phyloP scores from a whole-genome alignment of 1,284 basidiomycete species.

The Fomitopsis palustris region DNA sequence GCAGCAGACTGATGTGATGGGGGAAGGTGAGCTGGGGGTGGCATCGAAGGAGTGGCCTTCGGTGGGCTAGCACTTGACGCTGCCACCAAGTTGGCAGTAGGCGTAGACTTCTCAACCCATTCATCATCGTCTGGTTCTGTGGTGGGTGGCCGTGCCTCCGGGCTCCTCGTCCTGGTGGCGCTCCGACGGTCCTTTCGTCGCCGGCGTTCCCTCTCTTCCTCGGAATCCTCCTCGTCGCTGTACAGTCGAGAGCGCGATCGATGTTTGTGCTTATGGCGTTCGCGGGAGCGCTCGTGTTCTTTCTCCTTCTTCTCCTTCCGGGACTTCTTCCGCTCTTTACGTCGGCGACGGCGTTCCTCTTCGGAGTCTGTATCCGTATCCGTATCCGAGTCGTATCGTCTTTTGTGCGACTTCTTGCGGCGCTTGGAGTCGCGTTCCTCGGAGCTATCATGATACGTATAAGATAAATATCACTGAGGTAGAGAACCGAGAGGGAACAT shows the following conservation, averaged over 20 bases:
- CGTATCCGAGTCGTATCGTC: constrained; percentile 48
- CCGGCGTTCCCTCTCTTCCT: constrained; percentile 32
- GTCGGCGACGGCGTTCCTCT: constrained; percentile 53
- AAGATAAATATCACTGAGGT: background rate
- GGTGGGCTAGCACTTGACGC: constrained; percentile 9
- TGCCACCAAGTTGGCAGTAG: constrained; percentile 28
- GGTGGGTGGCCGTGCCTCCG: constrained; percentile 24
- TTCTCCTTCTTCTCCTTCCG: constrained; percentile 45
- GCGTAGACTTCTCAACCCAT: constrained; percentile 68
- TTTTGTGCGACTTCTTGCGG: constrained; percentile 56
- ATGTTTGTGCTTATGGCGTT: constrained; percentile 27
- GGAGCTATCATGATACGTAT: constrained; percentile 36
- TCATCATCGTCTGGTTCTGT: constrained; percentile 52
- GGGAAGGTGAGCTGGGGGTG: constrained; percentile 23
- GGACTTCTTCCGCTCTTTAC: constrained; percentile 57
- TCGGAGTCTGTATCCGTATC: constrained; percentile 52
- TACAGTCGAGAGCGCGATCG: constrained; percentile 27
- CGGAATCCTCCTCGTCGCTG: constrained; percentile 34
- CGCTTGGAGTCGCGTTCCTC: constrained; percentile 46
- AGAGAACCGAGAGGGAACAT: constrained; percentile 27
- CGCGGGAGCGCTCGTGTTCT: constrained; percentile 35
- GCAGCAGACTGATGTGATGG: constrained; percentile 2
- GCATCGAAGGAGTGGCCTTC: constrained; percentile 18
- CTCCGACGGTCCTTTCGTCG: constrained; percentile 22
- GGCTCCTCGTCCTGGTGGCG: constrained; percentile 26